Percentiles rank a stretch among this genome's conserved stretches.
Conservation (phyloP, 495 filamentous ascomycete genomes). For the Aspergillus ostianus region DNA sequence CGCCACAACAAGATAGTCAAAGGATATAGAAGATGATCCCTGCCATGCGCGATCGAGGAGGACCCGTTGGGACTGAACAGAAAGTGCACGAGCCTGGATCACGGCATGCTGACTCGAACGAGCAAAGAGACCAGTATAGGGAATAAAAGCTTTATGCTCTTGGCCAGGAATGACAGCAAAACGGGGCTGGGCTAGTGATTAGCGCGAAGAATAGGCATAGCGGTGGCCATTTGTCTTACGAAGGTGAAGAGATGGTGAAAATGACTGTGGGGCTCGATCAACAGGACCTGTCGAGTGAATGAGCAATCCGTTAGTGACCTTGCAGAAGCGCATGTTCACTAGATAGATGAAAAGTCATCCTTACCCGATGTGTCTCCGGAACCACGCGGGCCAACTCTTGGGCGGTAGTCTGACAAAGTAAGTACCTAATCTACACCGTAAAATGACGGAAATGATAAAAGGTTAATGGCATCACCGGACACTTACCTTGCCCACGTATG, state of each 20-base stretch:
- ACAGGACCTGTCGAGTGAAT: slow-evolving; percentile 35
- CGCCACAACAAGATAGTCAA: slow-evolving; percentile 47
- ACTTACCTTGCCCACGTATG: slow-evolving; percentile 40
- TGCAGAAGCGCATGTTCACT: not conserved
- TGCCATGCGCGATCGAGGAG: slow-evolving; percentile 49
- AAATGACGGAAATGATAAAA: too few species aligned
- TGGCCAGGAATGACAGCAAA: slow-evolving; percentile 48
- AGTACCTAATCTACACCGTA: too few species aligned
- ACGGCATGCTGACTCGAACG: slow-evolving; percentile 36
- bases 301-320: slow-evolving; percentile 1
- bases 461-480: not conserved
- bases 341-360: not conserved
- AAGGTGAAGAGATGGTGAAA: slow-evolving; percentile 56
- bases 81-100: slow-evolving; percentile 42
- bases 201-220: not conserved
- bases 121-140: slow-evolving; percentile 43
- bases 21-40: slow-evolving; percentile 39
- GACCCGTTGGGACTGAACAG: slow-evolving; percentile 36
- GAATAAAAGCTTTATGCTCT: slow-evolving; percentile 58
- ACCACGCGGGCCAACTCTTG: slow-evolving; percentile 38
- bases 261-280: slow-evolving; percentile 52
- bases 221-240: slow-evolving; percentile 27
- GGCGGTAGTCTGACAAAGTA: slow-evolving; percentile 27
- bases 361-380: slow-evolving; percentile 37
- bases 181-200: slow-evolving; percentile 35